Evolutionary conservation across 176 grass and related monocot species (phyloP).

Genomic region (Phoenix dactylifera): DNA sequence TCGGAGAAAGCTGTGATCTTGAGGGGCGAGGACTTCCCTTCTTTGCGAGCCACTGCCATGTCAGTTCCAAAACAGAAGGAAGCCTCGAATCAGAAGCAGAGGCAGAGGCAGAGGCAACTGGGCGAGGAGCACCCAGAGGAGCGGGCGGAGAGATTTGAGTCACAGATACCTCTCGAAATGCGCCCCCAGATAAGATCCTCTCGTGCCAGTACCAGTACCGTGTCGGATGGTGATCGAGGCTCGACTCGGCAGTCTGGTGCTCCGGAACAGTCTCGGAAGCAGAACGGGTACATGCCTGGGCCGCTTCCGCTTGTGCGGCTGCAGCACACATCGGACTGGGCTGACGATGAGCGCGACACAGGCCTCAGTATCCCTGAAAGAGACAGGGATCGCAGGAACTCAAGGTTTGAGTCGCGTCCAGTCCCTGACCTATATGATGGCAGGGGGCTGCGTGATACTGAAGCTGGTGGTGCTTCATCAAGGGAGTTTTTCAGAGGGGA

Average conservation of each 20-base stretch:
- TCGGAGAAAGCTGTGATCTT: constrained; percentile 60
- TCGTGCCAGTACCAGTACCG: constrained; percentile 18
- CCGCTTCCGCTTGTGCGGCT: constrained; percentile 48
- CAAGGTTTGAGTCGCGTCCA: constrained; percentile 33
- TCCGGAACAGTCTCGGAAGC: constrained; percentile 32
- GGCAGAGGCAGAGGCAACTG: constrained; percentile 48
- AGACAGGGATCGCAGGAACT: constrained; percentile 44
- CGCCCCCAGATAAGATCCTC: constrained; percentile 58
- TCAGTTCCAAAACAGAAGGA: constrained; percentile 30
- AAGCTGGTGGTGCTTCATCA: constrained; percentile 16
- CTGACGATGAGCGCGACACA: constrained; percentile 92
- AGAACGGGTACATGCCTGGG: constrained; percentile 29
- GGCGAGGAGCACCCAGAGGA: constrained; percentile 21
- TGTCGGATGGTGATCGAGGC: constrained; percentile 10
- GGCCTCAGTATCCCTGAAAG: constrained; percentile 66
- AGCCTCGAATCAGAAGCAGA: constrained; percentile 25
- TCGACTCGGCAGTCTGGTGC: constrained; percentile 18
- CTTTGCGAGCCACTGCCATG: constrained; percentile 53
- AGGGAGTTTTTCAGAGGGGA: constrained; percentile 49
- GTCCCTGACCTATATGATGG: constrained; percentile 30
- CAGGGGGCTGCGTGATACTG: constrained; percentile 3
- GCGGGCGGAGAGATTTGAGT: constrained; percentile 18
- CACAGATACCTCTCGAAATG: constrained; percentile 49
- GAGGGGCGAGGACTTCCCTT: constrained; percentile 92
- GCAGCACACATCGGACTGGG: constrained; percentile 82